These are phyloP conservation scores for Pleomassaria siparia DNA, from an alignment of 2,329 filamentous ascomycete species.

Conservation along the genomic window DNA sequence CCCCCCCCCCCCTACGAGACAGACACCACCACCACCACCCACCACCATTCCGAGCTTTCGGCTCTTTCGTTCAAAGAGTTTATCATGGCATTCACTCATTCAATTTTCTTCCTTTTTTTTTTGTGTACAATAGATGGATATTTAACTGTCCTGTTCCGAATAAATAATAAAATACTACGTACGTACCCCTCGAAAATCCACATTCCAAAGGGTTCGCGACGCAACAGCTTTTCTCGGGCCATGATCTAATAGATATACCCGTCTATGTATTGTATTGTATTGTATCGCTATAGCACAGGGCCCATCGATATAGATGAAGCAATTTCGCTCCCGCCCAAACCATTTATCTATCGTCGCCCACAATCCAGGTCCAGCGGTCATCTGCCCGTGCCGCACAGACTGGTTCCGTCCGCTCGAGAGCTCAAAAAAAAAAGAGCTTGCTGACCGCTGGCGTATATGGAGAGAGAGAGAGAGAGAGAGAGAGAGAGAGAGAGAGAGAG, in stretches of 20 bases:
- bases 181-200: slow-evolving; percentile 16
- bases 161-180: no score
- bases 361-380: slow-evolving; percentile 10
- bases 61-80: background rate
- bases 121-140: no score
- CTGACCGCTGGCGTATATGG: no score
- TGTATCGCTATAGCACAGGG: slow-evolving; percentile 1
- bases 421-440: no score
- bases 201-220: background rate
- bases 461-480: no score
- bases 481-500: no score
- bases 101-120: background rate
- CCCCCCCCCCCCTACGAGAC: slow-evolving; percentile 4
- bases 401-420: slow-evolving; percentile 1
- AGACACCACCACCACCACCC: no score
- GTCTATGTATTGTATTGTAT: no score
- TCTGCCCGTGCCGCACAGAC: slow-evolving; percentile 5
- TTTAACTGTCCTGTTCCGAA: no score
- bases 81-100: background rate
- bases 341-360: slow-evolving; percentile 7
- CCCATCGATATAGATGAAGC: background rate
- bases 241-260: no score
- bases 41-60: no score
- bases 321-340: slow-evolving; percentile 4
- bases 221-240: no score